phyloP scores from a whole-genome alignment of 139 green algal species.

The Coelastrella sp. region DNA sequence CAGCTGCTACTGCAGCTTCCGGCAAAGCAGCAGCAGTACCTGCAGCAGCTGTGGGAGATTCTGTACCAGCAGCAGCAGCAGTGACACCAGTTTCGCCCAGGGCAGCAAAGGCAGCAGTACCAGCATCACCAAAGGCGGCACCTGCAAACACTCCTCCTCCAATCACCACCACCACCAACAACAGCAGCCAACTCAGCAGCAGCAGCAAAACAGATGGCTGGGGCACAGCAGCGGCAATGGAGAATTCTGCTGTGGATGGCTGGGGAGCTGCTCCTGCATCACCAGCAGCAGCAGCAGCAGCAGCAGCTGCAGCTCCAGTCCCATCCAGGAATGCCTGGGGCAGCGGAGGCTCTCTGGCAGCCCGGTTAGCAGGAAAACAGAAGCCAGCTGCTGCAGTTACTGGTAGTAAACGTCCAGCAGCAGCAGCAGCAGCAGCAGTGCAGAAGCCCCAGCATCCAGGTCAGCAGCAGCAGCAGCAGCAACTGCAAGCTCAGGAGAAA shows the following conservation, averaged over 20 bases:
- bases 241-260: not conserved
- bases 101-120: not conserved
- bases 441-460: too few species aligned
- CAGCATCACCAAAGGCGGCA: slow-evolving; percentile 1
- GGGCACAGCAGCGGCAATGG: not conserved
- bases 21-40: not conserved
- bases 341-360: not conserved
- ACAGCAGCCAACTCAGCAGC: slow-evolving; percentile 9
- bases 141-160: not conserved
- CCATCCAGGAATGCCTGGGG: not conserved
- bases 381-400: not conserved
- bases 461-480: not conserved
- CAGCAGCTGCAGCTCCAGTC: not conserved
- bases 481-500: not conserved
- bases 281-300: slow-evolving; percentile 9
- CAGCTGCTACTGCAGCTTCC: slow-evolving; percentile 1
- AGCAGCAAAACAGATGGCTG: slow-evolving; percentile 6
- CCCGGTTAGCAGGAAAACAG: not conserved
- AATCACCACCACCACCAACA: not conserved
- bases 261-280: not conserved
- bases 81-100: not conserved
- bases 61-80: slow-evolving; percentile 29
- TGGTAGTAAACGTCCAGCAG: not conserved
- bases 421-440: slow-evolving; percentile 41
- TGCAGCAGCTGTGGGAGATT: not conserved